Conservation (phyloP, 768 basidiomycete genomes). For the Mycena galericulata region DNA sequence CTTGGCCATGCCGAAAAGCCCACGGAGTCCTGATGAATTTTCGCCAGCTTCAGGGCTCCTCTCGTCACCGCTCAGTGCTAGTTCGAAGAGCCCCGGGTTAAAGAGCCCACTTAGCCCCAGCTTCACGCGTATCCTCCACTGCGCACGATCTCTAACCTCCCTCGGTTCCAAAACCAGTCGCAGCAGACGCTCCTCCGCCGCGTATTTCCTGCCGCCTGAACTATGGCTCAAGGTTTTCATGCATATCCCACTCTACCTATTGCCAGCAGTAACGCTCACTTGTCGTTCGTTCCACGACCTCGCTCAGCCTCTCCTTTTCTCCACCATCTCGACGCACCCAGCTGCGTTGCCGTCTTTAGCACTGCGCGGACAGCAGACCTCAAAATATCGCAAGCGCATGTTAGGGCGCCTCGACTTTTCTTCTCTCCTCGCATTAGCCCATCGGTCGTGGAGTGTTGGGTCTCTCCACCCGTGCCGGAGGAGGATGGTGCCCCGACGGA, state of each 20-base stretch:
- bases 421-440: constrained; percentile 47
- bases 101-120: constrained; percentile 27
- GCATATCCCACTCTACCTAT: constrained; percentile 43
- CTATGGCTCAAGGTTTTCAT: constrained; percentile 51
- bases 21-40: background rate
- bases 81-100: background rate
- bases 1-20: background rate
- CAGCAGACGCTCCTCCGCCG: background rate
- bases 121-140: constrained; percentile 12
- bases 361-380: constrained; percentile 36
- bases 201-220: constrained; percentile 44
- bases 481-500: constrained; percentile 48
- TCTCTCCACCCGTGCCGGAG: constrained; percentile 47
- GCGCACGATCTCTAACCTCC: constrained; percentile 21
- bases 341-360: constrained; percentile 41
- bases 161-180: constrained; percentile 27
- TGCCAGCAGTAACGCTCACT: constrained; percentile 46
- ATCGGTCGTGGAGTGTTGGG: constrained; percentile 49
- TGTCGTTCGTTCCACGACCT: constrained; percentile 48
- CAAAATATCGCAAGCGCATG: constrained; percentile 46
- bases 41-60: constrained; percentile 6
- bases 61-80: background rate
- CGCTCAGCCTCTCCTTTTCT: constrained; percentile 53
- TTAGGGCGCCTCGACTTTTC: constrained; percentile 47
- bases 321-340: constrained; percentile 51